Conservation (phyloP, 139 green algal genomes). For the Spirogloea muscicola region DNA sequence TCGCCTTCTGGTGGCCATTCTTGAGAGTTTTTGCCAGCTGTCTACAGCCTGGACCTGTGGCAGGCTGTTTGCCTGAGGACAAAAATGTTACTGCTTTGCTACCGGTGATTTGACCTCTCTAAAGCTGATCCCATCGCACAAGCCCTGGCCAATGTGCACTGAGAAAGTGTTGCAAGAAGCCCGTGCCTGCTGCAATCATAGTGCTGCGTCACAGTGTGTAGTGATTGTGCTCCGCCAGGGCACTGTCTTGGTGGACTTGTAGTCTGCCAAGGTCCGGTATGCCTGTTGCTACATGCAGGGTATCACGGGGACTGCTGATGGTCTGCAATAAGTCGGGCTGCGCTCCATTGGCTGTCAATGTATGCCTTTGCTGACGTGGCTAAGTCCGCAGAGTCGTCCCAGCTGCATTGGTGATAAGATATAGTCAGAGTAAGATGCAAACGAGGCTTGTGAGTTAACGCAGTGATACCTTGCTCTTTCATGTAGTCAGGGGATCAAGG, state of each 20-base stretch:
- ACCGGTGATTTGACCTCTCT: neutral
- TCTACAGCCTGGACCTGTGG: neutral
- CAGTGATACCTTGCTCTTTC: too few species aligned
- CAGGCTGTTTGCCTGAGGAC: neutral
- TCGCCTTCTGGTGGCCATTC: neutral
- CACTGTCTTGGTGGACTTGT: too few species aligned
- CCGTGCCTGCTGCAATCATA: too few species aligned
- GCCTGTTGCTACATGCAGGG: too few species aligned
- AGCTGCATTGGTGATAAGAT: neutral
- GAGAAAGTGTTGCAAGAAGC: too few species aligned
- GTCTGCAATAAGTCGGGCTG: neutral
- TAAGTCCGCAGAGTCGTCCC: slow-evolving; percentile 40
- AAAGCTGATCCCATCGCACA: too few species aligned
- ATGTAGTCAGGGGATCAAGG: neutral
- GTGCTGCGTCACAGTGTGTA: too few species aligned
- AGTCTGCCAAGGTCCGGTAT: too few species aligned
- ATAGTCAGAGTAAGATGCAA: neutral
- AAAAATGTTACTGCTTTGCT: slow-evolving; percentile 3
- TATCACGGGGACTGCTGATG: too few species aligned
- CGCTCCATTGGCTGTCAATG: slow-evolving; percentile 20
- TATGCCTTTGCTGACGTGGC: slow-evolving; percentile 28
- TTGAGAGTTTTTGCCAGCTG: neutral
- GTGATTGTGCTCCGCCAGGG: too few species aligned
- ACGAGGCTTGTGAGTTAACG: neutral
- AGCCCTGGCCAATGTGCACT: too few species aligned